These are phyloP conservation scores for Beauveria sp. DNA, from an alignment of 2,329 filamentous ascomycete species.

Conservation along the genomic window DNA sequence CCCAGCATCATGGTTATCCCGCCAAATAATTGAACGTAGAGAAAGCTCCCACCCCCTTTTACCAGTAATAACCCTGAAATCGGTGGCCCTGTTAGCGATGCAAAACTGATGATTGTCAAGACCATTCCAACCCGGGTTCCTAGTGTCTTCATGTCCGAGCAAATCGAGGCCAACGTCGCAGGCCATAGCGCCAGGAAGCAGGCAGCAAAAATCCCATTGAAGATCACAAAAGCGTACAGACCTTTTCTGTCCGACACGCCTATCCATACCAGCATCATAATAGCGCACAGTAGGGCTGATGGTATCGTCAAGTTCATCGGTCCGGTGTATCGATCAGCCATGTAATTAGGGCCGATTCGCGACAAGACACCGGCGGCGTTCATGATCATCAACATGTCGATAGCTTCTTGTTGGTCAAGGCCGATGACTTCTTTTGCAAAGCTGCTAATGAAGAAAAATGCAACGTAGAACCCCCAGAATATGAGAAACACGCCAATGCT, in stretches of 20 bases:
- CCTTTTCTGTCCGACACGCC: background rate
- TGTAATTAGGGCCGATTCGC: conserved; percentile 44
- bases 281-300: conserved; percentile 26
- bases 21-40: too few relatives aligned
- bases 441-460: conserved; percentile 38
- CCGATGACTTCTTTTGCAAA: conserved; percentile 15
- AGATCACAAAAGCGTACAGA: background rate
- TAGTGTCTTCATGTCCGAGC: background rate
- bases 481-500: conserved; percentile 37
- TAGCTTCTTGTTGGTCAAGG: conserved; percentile 31
- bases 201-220: background rate
- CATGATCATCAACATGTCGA: conserved; percentile 47
- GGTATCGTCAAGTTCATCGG: conserved; percentile 49
- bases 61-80: too few relatives aligned
- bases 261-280: background rate
- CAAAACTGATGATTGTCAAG: background rate
- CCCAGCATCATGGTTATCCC: too few relatives aligned
- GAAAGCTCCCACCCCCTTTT: too few relatives aligned
- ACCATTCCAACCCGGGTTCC: background rate
- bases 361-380: conserved; percentile 52
- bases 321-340: conserved; percentile 49
- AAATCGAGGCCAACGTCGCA: background rate
- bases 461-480: conserved; percentile 44
- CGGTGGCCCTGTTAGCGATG: too few relatives aligned
- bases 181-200: background rate